Base-by-base conservation (phyloP, 2,329 filamentous ascomycete species). In the Talaromyces sp. region DNA sequence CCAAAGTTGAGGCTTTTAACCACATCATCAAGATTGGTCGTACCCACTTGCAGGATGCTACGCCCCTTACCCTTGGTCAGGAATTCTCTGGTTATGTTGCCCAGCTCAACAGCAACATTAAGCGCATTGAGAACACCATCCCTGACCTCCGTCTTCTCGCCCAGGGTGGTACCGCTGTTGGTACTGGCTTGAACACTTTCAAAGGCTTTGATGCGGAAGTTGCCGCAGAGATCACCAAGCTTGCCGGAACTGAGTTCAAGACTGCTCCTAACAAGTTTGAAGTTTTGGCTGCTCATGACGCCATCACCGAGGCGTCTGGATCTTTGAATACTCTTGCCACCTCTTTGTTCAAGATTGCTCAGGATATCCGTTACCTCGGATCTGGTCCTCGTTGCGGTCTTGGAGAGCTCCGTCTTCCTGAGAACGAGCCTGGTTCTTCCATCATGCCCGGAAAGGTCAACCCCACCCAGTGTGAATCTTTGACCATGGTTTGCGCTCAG, bases 391-490 rank as follows among this genome's bases (percentile, higher is more conserved):
- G 95, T 67, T 98, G 95, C 80, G 95, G 95, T 74, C 89, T 98
- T 25, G 94, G 93, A 70, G 95, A 99, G 84, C 87, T 99, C 69
- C 87, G 87, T 75, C 88, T 99, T 61, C 95, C 95, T 31, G 95
- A 99, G 84, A 99, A 99, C 83, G 95, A 99, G 84, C 95, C 95
- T 39, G 94, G 94, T 69, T 95, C 90, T 75, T 96, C 91, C 72
- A 98, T 99, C 84, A 99, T 99, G 95, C 95, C 95, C 52, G 95
- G 95, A 75, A 99, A 99, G 85, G 95, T 99, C 78, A 99, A 99
- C 85, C 95, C 95, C 37, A 99, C 95, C 37, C 95, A 99, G 83
- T 97, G 93, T 82, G 95, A 99, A 85, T 91, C 93, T 68, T 83
- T 99, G 79, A 98, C 95, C 72, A 99, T 99, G 95, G 85, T 98